These are phyloP conservation scores for Orbilia ellipsospora DNA, from an alignment of 2,329 filamentous ascomycete species.

Conservation along the genomic window DNA sequence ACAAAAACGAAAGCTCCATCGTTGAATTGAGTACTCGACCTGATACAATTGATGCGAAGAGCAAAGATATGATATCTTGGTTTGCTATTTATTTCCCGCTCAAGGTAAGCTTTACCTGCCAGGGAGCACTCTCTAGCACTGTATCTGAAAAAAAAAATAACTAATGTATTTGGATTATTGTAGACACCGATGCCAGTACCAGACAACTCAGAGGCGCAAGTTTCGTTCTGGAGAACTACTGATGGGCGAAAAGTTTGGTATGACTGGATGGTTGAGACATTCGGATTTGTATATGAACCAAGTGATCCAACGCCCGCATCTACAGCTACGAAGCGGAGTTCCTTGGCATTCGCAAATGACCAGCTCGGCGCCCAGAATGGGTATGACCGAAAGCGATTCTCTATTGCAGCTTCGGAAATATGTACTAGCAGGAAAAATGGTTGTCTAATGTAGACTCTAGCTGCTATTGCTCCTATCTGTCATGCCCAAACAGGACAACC, in stretches of 20 bases:
- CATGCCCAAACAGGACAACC: too few relatives aligned
- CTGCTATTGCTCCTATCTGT: background rate
- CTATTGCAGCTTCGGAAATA: constrained; percentile 58
- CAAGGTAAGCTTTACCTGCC: constrained; percentile 71
- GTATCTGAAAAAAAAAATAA: constrained; percentile 1
- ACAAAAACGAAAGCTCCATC: constrained; percentile 69
- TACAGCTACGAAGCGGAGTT: constrained; percentile 14
- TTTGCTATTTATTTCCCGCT: constrained; percentile 98
- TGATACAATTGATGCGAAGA: constrained; percentile 89
- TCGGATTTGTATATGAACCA: constrained; percentile 28
- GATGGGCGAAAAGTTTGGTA: constrained; percentile 98
- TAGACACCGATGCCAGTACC: constrained; percentile 88
- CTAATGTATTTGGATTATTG: constrained; percentile 12
- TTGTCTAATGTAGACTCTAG: constrained; percentile 56
- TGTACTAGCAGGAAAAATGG: constrained; percentile 59
- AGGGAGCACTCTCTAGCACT: background rate
- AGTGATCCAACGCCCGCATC: constrained; percentile 35
- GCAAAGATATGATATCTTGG: constrained; percentile 98
- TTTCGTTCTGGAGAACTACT: constrained; percentile 96
- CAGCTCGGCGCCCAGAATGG: background rate
- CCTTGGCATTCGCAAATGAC: constrained; percentile 4
- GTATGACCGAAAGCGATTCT: constrained; percentile 41
- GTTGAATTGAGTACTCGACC: constrained; percentile 94
- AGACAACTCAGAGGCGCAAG: constrained; percentile 82
- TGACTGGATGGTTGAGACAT: constrained; percentile 95